Evolutionary conservation across 129 eudicot species (phyloP).

Genomic region (Saussurea involucrata): DNA sequence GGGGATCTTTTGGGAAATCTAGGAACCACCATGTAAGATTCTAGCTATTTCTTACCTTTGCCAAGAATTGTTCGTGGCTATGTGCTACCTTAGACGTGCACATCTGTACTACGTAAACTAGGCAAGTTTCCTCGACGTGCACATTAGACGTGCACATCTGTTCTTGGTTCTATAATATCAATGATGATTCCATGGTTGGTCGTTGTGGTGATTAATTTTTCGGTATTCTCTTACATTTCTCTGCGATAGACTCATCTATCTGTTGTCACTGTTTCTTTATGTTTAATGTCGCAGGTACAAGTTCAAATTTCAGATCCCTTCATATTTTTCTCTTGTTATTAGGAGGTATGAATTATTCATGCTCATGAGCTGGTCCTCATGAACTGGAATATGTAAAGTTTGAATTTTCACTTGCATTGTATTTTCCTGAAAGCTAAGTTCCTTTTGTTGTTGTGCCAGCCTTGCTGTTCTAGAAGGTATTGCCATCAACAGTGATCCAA

Average conservation of each 20-base stretch:
- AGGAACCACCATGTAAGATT: constrained; percentile 85
- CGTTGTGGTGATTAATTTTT: not conserved
- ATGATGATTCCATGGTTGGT: not conserved
- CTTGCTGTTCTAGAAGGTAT: constrained; percentile 98
- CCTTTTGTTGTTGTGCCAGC: constrained; percentile 42
- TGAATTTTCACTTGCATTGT: not conserved
- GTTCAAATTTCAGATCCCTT: constrained; percentile 92
- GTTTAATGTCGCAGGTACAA: constrained; percentile 65
- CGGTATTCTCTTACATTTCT: not conserved
- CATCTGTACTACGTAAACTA: not conserved
- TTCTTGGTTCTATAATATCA: not conserved
- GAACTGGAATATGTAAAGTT: not conserved
- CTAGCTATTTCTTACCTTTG: not conserved
- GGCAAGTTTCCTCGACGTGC: not conserved
- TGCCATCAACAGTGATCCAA: constrained; percentile 73
- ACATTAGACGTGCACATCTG: too few relatives aligned
- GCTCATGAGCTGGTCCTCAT: not conserved
- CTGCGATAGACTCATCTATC: not conserved
- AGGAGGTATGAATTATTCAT: constrained; percentile 72
- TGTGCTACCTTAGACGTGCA: not conserved
- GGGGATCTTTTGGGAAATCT: constrained; percentile 90
- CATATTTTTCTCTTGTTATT: constrained; percentile 93
- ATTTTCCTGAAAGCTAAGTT: not conserved
- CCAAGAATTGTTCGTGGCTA: not conserved
- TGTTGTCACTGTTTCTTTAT: not conserved